These are phyloP conservation scores for Ophiostoma ips DNA, from an alignment of 2,329 filamentous ascomycete genomes.

Conservation along the genomic window DNA sequence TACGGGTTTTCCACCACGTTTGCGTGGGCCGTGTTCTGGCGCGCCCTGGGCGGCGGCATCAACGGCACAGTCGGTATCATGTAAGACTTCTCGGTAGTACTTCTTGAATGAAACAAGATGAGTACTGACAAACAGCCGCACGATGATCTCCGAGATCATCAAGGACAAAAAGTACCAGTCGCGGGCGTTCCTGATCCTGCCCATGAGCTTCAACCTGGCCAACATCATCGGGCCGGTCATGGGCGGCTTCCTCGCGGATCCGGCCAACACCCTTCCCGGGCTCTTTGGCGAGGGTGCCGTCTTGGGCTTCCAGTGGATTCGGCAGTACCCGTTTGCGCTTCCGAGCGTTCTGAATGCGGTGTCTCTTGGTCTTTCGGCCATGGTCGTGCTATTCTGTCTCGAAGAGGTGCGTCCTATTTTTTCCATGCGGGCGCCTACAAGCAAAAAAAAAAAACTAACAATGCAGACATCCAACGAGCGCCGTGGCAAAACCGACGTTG, in stretches of 20 bases:
- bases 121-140: slow-evolving; percentile 13
- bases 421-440: no score
- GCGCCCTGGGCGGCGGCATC: slow-evolving; percentile 46
- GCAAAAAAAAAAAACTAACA: neutral
- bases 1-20: slow-evolving; percentile 61
- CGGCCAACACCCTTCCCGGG: slow-evolving; percentile 43
- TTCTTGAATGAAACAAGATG: no score
- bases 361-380: slow-evolving; percentile 41
- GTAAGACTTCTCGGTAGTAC: no score
- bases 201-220: slow-evolving; percentile 61
- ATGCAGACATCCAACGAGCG: slow-evolving; percentile 32
- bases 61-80: slow-evolving; percentile 37
- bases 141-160: slow-evolving; percentile 37
- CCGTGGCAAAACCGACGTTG: slow-evolving; percentile 31
- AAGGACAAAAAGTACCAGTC: slow-evolving; percentile 29
- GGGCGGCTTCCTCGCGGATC: slow-evolving; percentile 52
- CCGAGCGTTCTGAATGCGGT: slow-evolving; percentile 43
- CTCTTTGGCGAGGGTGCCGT: slow-evolving; percentile 47
- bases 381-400: slow-evolving; percentile 46
- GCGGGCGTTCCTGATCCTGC: slow-evolving; percentile 29
- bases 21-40: slow-evolving; percentile 48
- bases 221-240: slow-evolving; percentile 43
- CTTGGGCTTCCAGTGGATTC: slow-evolving; percentile 51
- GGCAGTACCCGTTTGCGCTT: slow-evolving; percentile 51
- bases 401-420: slow-evolving; percentile 39